phyloP scores from a whole-genome alignment of 768 basidiomycete species.

The Suillus luteus region DNA sequence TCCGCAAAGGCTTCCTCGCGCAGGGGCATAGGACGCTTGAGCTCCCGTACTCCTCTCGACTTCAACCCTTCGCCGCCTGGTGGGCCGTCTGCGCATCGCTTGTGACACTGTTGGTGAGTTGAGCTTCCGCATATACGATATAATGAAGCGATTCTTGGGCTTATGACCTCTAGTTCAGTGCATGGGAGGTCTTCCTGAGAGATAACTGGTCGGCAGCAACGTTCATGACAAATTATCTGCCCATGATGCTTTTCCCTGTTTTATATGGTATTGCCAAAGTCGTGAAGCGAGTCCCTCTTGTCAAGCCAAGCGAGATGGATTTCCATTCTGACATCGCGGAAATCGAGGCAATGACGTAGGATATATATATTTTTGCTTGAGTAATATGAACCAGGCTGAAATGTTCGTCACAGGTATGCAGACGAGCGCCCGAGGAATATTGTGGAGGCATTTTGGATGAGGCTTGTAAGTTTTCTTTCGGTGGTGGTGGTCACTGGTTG shows the following conservation, averaged over 20 bases:
- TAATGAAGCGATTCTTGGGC: not conserved
- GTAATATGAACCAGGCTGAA: not conserved
- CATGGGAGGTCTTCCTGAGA: conserved; percentile 44
- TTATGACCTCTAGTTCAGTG: conserved; percentile 36
- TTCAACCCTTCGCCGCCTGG: conserved; percentile 47
- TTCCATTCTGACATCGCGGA: conserved; percentile 28
- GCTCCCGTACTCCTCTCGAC: conserved; percentile 45
- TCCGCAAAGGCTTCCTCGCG: conserved; percentile 45
- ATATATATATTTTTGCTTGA: conserved; percentile 3
- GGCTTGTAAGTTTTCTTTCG: conserved; percentile 25
- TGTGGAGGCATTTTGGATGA: conserved; percentile 30
- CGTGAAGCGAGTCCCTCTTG: conserved; percentile 13
- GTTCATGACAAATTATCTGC: conserved; percentile 46
- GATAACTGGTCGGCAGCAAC: conserved; percentile 39
- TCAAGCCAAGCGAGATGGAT: conserved; percentile 28
- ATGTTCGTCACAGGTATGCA: conserved; percentile 22
- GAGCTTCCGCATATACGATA: no score
- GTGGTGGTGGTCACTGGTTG: not conserved
- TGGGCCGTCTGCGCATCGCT: conserved; percentile 33
- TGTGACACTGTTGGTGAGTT: conserved; percentile 38
- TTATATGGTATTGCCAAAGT: conserved; percentile 39
- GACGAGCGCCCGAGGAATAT: conserved; percentile 31
- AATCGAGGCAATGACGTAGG: conserved; percentile 32
- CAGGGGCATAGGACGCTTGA: conserved; percentile 50
- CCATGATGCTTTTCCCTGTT: conserved; percentile 47